Conservation (phyloP, 2,329 filamentous ascomycete genomes). For the Aspergillus japonicus region DNA sequence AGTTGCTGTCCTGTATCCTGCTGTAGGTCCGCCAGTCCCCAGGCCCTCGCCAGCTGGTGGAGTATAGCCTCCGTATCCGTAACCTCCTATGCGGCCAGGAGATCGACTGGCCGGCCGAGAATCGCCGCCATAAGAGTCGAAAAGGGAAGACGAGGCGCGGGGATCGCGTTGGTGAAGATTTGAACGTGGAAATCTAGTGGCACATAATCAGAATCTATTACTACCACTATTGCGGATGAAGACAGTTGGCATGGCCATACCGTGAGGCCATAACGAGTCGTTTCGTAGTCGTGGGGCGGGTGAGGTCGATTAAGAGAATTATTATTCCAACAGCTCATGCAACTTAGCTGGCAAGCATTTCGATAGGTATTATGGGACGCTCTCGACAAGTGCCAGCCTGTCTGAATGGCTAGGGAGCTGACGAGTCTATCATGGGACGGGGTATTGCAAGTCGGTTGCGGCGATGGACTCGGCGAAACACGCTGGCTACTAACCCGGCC, state of each 20-base stretch:
- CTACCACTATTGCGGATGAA: background rate
- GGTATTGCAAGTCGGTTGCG: background rate
- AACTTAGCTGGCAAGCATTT: background rate
- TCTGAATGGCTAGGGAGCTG: background rate
- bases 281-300: background rate
- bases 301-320: background rate
- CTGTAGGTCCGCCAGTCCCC: slow-evolving; percentile 26
- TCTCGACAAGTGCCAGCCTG: background rate
- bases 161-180: slow-evolving; percentile 67
- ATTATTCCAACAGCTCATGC: background rate
- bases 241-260: slow-evolving; percentile 21
- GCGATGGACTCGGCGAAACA: background rate
- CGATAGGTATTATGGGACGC: background rate
- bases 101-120: slow-evolving; percentile 43
- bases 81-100: slow-evolving; percentile 53
- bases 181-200: slow-evolving; percentile 62
- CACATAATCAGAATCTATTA: background rate
- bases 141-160: slow-evolving; percentile 69
- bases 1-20: slow-evolving; percentile 60
- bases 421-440: background rate
- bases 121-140: slow-evolving; percentile 68
- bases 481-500: background rate
- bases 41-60: slow-evolving; percentile 25
- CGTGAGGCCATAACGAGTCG: slow-evolving; percentile 36
- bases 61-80: slow-evolving; percentile 40